These are phyloP conservation scores for Cordyceps javanica DNA, from an alignment of 2,329 filamentous ascomycete species.

Conservation along the genomic window DNA sequence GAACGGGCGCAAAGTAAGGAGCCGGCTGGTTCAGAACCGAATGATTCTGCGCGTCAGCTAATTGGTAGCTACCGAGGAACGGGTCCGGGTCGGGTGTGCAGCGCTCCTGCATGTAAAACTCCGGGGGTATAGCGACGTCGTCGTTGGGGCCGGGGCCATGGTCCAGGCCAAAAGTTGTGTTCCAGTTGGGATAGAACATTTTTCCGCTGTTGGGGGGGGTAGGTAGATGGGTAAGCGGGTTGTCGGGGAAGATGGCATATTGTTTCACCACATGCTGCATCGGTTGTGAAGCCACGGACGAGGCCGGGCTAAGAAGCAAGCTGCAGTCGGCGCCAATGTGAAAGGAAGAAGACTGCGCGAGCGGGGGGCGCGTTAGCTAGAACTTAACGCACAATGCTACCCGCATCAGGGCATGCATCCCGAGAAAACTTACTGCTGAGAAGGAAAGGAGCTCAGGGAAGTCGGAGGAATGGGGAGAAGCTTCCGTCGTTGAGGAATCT, in stretches of 20 bases:
- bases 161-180: slow-evolving; percentile 32
- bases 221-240: slow-evolving; percentile 36
- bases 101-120: slow-evolving; percentile 33
- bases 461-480: slow-evolving; percentile 1
- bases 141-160: slow-evolving; percentile 20
- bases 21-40: slow-evolving; percentile 14
- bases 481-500: neutral
- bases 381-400: slow-evolving; percentile 2
- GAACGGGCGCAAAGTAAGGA: slow-evolving; percentile 25
- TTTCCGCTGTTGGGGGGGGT: slow-evolving; percentile 43
- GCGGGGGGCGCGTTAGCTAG: neutral
- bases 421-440: neutral
- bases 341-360: slow-evolving; percentile 24
- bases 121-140: slow-evolving; percentile 29
- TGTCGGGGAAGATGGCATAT: slow-evolving; percentile 31
- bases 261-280: slow-evolving; percentile 37
- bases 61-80: slow-evolving; percentile 31
- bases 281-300: slow-evolving; percentile 41
- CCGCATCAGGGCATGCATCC: neutral
- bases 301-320: slow-evolving; percentile 46
- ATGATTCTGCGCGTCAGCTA: slow-evolving; percentile 25
- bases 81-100: slow-evolving; percentile 31
- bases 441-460: slow-evolving; percentile 7
- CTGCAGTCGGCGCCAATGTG: slow-evolving; percentile 33
- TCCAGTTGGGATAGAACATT: slow-evolving; percentile 36